phyloP scores from a whole-genome alignment of 2,329 filamentous ascomycete species.

The Fusarium sp. region DNA sequence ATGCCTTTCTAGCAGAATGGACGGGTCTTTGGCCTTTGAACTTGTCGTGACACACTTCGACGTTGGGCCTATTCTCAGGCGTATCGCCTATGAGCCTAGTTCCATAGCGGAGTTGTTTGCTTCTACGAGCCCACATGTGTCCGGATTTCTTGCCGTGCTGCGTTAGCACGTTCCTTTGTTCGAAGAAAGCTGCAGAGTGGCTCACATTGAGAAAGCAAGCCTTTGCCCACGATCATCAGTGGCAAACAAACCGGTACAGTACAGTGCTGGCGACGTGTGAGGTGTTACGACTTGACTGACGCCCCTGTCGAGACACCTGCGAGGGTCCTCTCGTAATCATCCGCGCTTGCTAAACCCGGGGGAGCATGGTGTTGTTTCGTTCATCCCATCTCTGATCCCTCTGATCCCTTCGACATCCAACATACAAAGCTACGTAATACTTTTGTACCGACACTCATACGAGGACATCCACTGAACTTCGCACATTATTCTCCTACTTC shows the following conservation, averaged over 20 bases:
- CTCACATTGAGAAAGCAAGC: constrained; percentile 10
- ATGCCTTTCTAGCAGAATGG: constrained; percentile 9
- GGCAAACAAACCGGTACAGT: constrained; percentile 24
- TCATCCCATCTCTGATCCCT: constrained; percentile 35
- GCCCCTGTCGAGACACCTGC: constrained; percentile 30
- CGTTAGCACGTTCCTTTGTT: constrained; percentile 24
- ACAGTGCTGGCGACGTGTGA: constrained; percentile 15
- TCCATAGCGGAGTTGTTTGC: constrained; percentile 8
- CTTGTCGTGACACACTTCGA: constrained; percentile 24
- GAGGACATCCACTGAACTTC: constrained; percentile 11
- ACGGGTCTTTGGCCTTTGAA: constrained; percentile 10
- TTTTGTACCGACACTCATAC: background rate
- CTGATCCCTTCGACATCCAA: background rate
- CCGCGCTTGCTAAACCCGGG: constrained; percentile 29
- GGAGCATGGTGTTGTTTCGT: constrained; percentile 34
- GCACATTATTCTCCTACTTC: constrained; percentile 25
- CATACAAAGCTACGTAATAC: constrained; percentile 5
- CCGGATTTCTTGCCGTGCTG: constrained; percentile 20
- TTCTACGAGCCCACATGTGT: constrained; percentile 17
- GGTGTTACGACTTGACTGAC: constrained; percentile 15
- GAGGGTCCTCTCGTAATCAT: constrained; percentile 39
- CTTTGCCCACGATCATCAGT: constrained; percentile 2
- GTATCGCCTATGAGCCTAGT: constrained; percentile 27
- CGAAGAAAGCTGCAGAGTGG: constrained; percentile 15
- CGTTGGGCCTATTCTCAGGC: constrained; percentile 11